Conservation (phyloP, 2,329 filamentous ascomycete species). For the Meredithiella fracta region DNA sequence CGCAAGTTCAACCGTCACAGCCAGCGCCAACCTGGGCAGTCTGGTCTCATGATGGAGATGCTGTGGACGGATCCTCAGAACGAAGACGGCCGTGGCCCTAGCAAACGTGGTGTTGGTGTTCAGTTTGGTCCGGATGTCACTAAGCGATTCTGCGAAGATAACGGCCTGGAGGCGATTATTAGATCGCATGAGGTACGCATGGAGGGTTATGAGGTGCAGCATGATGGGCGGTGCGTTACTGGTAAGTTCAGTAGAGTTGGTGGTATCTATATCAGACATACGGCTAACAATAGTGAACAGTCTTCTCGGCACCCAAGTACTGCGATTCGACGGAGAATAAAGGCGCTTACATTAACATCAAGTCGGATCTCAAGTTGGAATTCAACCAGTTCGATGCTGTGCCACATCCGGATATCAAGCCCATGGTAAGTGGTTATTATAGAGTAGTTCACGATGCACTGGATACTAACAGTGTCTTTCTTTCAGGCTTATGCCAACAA, state of each 20-base stretch:
- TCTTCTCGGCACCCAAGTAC: slow-evolving; percentile 95
- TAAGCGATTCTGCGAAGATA: slow-evolving; percentile 90
- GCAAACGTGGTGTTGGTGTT: slow-evolving; percentile 89
- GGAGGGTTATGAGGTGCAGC: slow-evolving; percentile 98
- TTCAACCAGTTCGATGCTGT: slow-evolving; percentile 94
- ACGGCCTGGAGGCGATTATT: slow-evolving; percentile 86
- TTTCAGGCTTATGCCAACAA: slow-evolving; percentile 65
- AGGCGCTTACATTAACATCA: slow-evolving; percentile 95
- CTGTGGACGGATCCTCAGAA: slow-evolving; percentile 95
- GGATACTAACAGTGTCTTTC: neutral
- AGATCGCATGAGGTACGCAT: slow-evolving; percentile 96
- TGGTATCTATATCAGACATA: neutral
- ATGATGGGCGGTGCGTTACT: slow-evolving; percentile 88
- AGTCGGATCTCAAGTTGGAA: slow-evolving; percentile 74
- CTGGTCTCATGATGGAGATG: slow-evolving; percentile 99
- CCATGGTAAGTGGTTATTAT: slow-evolving; percentile 46
- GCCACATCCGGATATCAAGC: slow-evolving; percentile 85
- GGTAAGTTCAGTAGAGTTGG: slow-evolving; percentile 32
- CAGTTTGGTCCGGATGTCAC: slow-evolving; percentile 96
- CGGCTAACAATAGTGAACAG: slow-evolving; percentile 25
- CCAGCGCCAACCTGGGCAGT: slow-evolving; percentile 83
- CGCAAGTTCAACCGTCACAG: slow-evolving; percentile 79
- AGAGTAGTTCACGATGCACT: neutral
- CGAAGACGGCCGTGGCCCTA: slow-evolving; percentile 70
- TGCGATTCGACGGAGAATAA: slow-evolving; percentile 97